These are phyloP conservation scores for Aspergillus cavernicola DNA, from an alignment of 495 filamentous ascomycete species.

Conservation along the genomic window DNA sequence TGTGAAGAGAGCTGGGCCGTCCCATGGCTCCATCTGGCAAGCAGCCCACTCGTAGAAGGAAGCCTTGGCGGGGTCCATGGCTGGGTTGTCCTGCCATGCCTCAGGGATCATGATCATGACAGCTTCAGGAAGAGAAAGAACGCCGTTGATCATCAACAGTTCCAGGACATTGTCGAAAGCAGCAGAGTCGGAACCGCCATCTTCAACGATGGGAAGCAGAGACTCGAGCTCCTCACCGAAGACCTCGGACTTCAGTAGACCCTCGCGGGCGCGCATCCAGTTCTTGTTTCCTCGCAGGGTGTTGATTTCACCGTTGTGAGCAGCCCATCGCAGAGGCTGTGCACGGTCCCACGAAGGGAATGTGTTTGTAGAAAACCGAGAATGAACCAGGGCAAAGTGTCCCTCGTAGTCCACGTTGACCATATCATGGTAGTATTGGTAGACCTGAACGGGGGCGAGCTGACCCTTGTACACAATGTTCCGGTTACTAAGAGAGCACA, in stretches of 20 bases:
- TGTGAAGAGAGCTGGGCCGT: slow-evolving; percentile 95
- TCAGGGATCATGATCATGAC: slow-evolving; percentile 99
- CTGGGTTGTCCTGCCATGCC: slow-evolving; percentile 92
- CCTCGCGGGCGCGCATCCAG: slow-evolving; percentile 98
- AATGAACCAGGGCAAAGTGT: slow-evolving; percentile 96
- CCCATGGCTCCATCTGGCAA: slow-evolving; percentile 99
- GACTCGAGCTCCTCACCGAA: slow-evolving; percentile 91
- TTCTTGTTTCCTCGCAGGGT: slow-evolving; percentile 99
- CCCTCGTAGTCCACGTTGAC: slow-evolving; percentile 97
- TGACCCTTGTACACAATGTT: slow-evolving; percentile 99
- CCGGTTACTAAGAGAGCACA: slow-evolving; percentile 95
- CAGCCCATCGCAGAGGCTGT: slow-evolving; percentile 94
- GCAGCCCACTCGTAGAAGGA: slow-evolving; percentile 99
- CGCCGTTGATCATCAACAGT: slow-evolving; percentile 91
- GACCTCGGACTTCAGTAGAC: slow-evolving; percentile 87
- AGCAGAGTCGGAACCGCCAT: slow-evolving; percentile 95
- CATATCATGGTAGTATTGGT: slow-evolving; percentile 97
- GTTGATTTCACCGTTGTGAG: slow-evolving; percentile 99
- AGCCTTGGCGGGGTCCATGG: slow-evolving; percentile 92
- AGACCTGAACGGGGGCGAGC: slow-evolving; percentile 94
- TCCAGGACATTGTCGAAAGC: slow-evolving; percentile 98
- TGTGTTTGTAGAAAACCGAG: slow-evolving; percentile 97
- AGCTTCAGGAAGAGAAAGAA: slow-evolving; percentile 93
- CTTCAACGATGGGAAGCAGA: slow-evolving; percentile 94
- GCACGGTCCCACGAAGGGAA: slow-evolving; percentile 99